Conservation (phyloP, 352 stramenopile genomes). For the Globisporangium camurandrum region DNA sequence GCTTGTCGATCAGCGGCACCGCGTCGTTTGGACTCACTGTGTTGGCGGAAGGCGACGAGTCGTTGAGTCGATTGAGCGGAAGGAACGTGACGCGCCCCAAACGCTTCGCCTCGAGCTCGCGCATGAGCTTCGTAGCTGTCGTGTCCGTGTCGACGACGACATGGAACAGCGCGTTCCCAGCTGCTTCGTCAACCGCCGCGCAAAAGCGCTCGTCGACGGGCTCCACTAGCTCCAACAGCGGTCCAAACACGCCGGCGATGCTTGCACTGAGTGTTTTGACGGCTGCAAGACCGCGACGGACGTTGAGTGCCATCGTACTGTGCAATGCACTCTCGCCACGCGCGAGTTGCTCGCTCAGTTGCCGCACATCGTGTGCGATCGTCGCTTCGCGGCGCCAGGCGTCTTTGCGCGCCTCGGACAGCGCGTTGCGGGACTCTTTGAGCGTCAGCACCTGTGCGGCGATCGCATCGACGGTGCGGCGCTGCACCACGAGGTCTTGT, state of each 20-base stretch:
- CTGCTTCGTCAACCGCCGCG: slow-evolving; percentile 94
- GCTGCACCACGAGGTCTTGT: slow-evolving; percentile 46
- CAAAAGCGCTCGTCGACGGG: slow-evolving; percentile 88
- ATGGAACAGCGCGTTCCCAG: slow-evolving; percentile 95
- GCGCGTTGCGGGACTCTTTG: slow-evolving; percentile 72
- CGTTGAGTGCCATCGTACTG: slow-evolving; percentile 83
- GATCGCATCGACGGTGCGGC: slow-evolving; percentile 39
- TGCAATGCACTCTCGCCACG: slow-evolving; percentile 73
- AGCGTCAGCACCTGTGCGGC: slow-evolving; percentile 46
- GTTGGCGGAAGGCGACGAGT: slow-evolving; percentile 71
- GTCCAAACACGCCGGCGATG: slow-evolving; percentile 86
- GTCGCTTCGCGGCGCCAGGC: slow-evolving; percentile 80
- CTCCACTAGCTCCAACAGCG: slow-evolving; percentile 95
- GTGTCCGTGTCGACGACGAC: slow-evolving; percentile 98
- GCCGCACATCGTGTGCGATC: slow-evolving; percentile 65
- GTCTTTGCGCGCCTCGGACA: slow-evolving; percentile 75
- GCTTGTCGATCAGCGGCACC: slow-evolving; percentile 77
- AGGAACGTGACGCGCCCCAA: slow-evolving; percentile 97
- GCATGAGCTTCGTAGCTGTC: slow-evolving; percentile 93
- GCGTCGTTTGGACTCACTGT: slow-evolving; percentile 72
- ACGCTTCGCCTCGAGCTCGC: slow-evolving; percentile 90
- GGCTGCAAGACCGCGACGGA: slow-evolving; percentile 76
- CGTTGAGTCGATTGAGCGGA: slow-evolving; percentile 88
- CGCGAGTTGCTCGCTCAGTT: slow-evolving; percentile 59
- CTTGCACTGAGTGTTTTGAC: slow-evolving; percentile 83